phyloP scores from a whole-genome alignment of 345 rosid genomes.

The Cardamine resedifolia region DNA sequence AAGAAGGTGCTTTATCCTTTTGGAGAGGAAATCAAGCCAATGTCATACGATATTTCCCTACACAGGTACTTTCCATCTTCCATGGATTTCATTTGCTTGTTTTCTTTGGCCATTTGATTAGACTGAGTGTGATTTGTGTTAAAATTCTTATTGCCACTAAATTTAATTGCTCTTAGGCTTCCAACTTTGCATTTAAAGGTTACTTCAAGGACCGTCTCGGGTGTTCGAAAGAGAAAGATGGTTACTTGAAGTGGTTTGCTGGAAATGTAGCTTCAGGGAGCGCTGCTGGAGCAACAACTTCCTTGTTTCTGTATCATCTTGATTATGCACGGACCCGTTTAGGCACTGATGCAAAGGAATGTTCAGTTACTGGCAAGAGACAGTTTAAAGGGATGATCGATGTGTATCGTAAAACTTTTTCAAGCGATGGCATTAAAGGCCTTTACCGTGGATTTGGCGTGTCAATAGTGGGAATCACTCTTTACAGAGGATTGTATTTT shows the following conservation, averaged over 20 bases:
- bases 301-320: constrained; percentile 78
- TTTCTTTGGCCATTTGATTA: background rate
- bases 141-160: constrained; percentile 37
- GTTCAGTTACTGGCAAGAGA: constrained; percentile 52
- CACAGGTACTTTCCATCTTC: constrained; percentile 55
- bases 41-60: constrained; percentile 86
- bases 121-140: background rate
- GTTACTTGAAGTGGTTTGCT: constrained; percentile 77
- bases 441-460: constrained; percentile 88
- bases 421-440: constrained; percentile 71
- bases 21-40: constrained; percentile 99
- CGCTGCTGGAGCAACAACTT: constrained; percentile 95
- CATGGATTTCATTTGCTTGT: background rate
- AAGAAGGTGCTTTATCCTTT: constrained; percentile 78
- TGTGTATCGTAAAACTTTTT: constrained; percentile 73
- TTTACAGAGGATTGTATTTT: constrained; percentile 92
- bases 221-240: constrained; percentile 80
- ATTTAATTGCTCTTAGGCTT: constrained; percentile 78
- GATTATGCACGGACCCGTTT: constrained; percentile 88
- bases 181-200: constrained; percentile 96
- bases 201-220: constrained; percentile 81
- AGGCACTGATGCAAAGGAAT: constrained; percentile 76
- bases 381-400: constrained; percentile 83
- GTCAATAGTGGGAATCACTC: constrained; percentile 86
- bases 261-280: constrained; percentile 94